Evolutionary conservation across 305 asterid species (phyloP).

Genomic region (Rubia balearica): DNA sequence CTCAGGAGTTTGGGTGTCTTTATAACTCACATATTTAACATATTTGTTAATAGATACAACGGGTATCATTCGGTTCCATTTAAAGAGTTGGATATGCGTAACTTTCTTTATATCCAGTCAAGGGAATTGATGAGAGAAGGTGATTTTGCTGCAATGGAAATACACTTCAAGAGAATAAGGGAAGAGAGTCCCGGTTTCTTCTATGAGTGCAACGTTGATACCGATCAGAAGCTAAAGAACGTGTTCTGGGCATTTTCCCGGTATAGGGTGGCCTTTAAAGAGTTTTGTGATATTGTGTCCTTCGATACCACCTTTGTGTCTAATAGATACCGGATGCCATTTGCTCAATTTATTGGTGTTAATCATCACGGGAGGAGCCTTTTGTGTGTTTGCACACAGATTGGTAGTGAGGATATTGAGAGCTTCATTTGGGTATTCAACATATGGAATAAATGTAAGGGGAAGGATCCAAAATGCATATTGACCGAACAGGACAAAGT

Average conservation of each 20-base stretch:
- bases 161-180: no score
- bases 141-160: neutral
- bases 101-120: no score
- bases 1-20: no score
- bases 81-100: no score
- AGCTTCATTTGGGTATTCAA: neutral
- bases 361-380: neutral
- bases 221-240: no score
- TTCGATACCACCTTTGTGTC: no score
- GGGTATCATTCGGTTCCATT: no score
- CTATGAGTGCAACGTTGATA: neutral
- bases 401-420: neutral
- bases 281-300: neutral
- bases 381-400: neutral
- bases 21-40: no score
- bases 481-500: neutral
- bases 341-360: neutral
- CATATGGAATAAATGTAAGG: no score
- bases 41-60: no score
- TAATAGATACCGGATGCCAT: neutral
- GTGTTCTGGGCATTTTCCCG: neutral
- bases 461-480: neutral
- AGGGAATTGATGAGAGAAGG: no score
- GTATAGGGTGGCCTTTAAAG: neutral
- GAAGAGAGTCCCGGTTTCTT: neutral